Evolutionary conservation across 164 flowering plant species (phyloP).

Genomic region (Vitis amurensis): DNA sequence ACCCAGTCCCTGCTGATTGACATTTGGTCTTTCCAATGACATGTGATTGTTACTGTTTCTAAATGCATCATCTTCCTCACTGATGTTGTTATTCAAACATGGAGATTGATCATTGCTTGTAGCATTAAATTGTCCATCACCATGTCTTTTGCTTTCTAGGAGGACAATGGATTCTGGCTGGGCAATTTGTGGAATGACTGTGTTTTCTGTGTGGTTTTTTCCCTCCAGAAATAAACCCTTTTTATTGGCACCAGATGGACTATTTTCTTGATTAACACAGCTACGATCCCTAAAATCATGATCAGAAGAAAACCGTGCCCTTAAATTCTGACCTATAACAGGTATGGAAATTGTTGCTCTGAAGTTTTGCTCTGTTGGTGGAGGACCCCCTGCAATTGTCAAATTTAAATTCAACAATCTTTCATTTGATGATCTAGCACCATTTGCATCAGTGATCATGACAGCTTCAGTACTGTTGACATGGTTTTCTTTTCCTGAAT

Average conservation of each 20-base stretch:
- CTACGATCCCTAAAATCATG: slow-evolving; percentile 23
- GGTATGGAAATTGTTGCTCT: slow-evolving; percentile 83
- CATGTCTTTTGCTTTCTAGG: slow-evolving; percentile 16
- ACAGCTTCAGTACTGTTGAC: slow-evolving; percentile 15
- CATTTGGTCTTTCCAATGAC: slow-evolving; percentile 14
- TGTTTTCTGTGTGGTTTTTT: slow-evolving; percentile 8
- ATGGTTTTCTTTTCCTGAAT: slow-evolving; percentile 17
- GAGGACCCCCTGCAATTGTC: slow-evolving; percentile 94
- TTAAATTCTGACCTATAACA: slow-evolving; percentile 66
- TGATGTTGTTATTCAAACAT: slow-evolving; percentile 11
- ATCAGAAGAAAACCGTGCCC: slow-evolving; percentile 51
- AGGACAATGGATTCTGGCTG: slow-evolving; percentile 17
- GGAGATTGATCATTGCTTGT: slow-evolving; percentile 12
- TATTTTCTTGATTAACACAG: slow-evolving; percentile 10
- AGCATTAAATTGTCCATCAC: slow-evolving; percentile 12
- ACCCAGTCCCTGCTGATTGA: slow-evolving; percentile 13
- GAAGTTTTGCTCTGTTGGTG: slow-evolving; percentile 81
- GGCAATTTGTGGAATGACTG: slow-evolving; percentile 10
- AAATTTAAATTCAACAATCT: slow-evolving; percentile 37
- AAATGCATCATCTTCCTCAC: slow-evolving; percentile 9
- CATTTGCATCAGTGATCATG: slow-evolving; percentile 10
- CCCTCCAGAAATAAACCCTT: slow-evolving; percentile 15
- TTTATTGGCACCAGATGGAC: slow-evolving; percentile 5
- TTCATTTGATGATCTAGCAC: slow-evolving; percentile 19
- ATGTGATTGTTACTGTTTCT: background rate